phyloP scores from a whole-genome alignment of 305 asterid species.

The Nicotiana rustica region DNA sequence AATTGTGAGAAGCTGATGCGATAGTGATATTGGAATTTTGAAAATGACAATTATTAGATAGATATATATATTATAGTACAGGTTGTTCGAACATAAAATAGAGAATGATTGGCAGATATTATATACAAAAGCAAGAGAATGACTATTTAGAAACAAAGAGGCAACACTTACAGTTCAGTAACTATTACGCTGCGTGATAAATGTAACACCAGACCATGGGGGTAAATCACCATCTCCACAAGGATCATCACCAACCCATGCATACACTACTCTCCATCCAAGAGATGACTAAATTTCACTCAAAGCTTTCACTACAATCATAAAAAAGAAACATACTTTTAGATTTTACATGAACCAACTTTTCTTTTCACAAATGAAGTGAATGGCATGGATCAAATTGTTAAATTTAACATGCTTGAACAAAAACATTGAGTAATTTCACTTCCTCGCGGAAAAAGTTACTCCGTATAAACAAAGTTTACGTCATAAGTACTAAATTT shows the following conservation, averaged over 20 bases:
- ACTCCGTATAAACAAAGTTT: background rate
- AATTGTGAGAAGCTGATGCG: too few relatives aligned
- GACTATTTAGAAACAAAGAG: background rate
- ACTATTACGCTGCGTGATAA: slow-evolving; percentile 85
- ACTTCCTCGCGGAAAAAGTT: background rate
- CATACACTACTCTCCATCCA: slow-evolving; percentile 97
- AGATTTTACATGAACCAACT: background rate
- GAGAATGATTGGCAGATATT: background rate
- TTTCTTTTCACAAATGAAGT: background rate
- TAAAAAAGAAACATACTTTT: background rate
- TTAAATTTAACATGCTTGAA: background rate
- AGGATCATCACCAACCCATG: slow-evolving; percentile 80
- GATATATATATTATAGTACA: background rate
- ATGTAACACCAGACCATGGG: slow-evolving; percentile 95
- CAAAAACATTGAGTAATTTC: background rate
- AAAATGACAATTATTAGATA: too few relatives aligned
- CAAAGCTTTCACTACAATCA: slow-evolving; percentile 45
- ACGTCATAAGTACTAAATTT: background rate
- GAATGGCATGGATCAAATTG: background rate
- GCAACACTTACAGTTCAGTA: slow-evolving; percentile 80
- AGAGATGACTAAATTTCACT: slow-evolving; percentile 93
- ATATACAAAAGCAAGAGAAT: background rate
- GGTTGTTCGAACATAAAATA: background rate
- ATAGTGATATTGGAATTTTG: background rate
- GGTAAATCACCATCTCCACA: slow-evolving; percentile 89